Evolutionary conservation across 768 basidiomycete genomes (phyloP).

Genomic region (Lactarius vividus): DNA sequence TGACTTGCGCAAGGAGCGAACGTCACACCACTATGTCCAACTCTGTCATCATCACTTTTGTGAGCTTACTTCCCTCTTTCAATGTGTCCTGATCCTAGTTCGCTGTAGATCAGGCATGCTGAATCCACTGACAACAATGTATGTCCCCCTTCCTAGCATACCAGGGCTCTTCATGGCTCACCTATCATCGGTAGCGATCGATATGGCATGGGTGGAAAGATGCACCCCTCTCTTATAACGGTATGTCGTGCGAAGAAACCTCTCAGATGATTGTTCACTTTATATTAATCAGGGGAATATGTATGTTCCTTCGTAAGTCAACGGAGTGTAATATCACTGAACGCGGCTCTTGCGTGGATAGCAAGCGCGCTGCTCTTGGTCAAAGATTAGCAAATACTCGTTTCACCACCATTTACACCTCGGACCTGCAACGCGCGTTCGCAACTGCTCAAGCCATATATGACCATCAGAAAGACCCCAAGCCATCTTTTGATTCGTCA

Average conservation of each 20-base stretch:
- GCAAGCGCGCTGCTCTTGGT: conserved; percentile 48
- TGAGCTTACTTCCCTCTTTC: conserved; percentile 19
- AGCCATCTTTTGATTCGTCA: conserved; percentile 48
- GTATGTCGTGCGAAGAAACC: conserved; percentile 37
- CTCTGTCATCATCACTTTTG: conserved; percentile 33
- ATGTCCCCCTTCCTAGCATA: conserved; percentile 24
- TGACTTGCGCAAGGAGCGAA: too few species aligned
- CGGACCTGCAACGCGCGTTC: conserved; percentile 61
- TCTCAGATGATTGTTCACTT: neutral
- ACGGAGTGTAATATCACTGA: neutral
- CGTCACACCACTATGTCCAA: conserved; percentile 16
- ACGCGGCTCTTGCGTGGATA: conserved; percentile 8
- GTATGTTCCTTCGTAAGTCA: conserved; percentile 20
- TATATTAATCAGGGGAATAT: conserved; percentile 32
- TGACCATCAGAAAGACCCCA: conserved; percentile 45
- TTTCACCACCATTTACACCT: conserved; percentile 61
- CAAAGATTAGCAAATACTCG: conserved; percentile 45
- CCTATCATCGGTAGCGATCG: conserved; percentile 31
- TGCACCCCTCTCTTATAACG: conserved; percentile 69
- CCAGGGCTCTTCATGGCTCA: neutral
- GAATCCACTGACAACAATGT: conserved; percentile 77
- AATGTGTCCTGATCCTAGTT: neutral
- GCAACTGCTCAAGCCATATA: conserved; percentile 58
- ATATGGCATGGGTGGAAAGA: conserved; percentile 79
- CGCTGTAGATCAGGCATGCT: conserved; percentile 63